A percentile compares a stretch with the other conserved stretches of the same genome.
Conservation (phyloP, 805 yeast genomes). For the Myxozyma kluyveri region DNA sequence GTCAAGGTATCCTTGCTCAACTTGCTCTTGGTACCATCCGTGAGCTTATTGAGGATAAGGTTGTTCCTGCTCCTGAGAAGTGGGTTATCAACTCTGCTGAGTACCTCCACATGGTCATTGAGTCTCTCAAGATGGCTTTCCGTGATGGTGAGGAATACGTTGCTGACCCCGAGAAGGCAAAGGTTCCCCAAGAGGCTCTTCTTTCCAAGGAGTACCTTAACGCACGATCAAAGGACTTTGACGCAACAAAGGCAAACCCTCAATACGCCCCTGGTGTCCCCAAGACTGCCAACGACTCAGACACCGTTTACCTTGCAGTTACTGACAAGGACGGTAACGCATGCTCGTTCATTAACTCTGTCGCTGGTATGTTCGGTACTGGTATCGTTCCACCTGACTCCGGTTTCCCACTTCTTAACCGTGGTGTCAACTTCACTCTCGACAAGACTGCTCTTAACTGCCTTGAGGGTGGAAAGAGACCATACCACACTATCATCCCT, state of each 20-base stretch:
- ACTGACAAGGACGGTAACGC: conserved; percentile 72
- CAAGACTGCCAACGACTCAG: conserved; percentile 56
- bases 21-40: conserved; percentile 65
- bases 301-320: conserved; percentile 67
- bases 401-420: conserved; percentile 71
- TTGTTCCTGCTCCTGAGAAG: conserved; percentile 43
- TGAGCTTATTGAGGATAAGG: conserved; percentile 49
- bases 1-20: conserved; percentile 75
- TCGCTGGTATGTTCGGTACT: conserved; percentile 66
- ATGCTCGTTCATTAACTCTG: conserved; percentile 75
- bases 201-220: conserved; percentile 51
- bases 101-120: conserved; percentile 67
- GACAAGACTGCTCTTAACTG: conserved; percentile 56
- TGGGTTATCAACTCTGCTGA: conserved; percentile 63
- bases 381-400: conserved; percentile 57
- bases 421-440: conserved; percentile 73
- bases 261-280: conserved; percentile 51
- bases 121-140: conserved; percentile 68
- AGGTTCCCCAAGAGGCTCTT: conserved; percentile 44
- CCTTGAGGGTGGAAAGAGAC: conserved; percentile 66
- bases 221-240: conserved; percentile 50
- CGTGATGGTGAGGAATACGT: conserved; percentile 73
- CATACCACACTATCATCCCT: conserved; percentile 82
- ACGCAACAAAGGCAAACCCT: conserved; percentile 42
- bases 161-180: conserved; percentile 50